Evolutionary conservation across 1,139 yeast genomes (phyloP), one percentile per base, ranked within the genome.

Genomic region (Candida smagusa): DNA sequence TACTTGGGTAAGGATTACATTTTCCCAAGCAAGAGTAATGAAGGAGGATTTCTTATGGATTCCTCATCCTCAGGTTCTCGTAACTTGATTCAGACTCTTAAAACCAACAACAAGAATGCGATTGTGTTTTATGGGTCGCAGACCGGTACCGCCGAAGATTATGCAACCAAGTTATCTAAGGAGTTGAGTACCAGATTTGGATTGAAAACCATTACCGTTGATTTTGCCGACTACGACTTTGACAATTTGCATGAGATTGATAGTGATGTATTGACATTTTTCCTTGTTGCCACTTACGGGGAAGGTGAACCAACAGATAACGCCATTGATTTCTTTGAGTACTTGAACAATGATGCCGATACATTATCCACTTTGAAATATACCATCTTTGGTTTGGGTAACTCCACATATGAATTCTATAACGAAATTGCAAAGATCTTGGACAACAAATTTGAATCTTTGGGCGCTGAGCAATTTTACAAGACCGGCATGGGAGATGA

Each of bases 101-200:
- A 70, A 39, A 68, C 70, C 33, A 81, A 82, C 52, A 72, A 77
- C 45, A 90, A 92, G 63, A 83, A 85, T 50, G 83, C 86, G 35
- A 69, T 85, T 30, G 81, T 92, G n/a, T 77, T 92, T 48, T 94
- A 76, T 58, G 97, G 96, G 5, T 90, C 98, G 5, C 99, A 92
- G 65, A 94, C 99, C 9, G 99, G 99, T 48, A 92, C 99, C n/a
- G 96, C 98, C 34, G 98, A 92, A 64, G 98, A 92, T 59, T 92
- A 89, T 53, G 95, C 97, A 13, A 77, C 85, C 50, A 86, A 94
- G 59, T 80, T 89, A 50, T 79, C 96, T 34, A 89, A 89, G 59
- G 98, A 92, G 59, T 79, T 92, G 51, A 78, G 82, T 49, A 73
- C 95, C 22, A 77, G 84, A 58, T 90, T 84, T 58, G 90, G 90